Evolutionary conservation across 495 filamentous ascomycete species (phyloP), one percentile per base, ranked within the genome.

Genomic region (Tuber aestivum): DNA sequence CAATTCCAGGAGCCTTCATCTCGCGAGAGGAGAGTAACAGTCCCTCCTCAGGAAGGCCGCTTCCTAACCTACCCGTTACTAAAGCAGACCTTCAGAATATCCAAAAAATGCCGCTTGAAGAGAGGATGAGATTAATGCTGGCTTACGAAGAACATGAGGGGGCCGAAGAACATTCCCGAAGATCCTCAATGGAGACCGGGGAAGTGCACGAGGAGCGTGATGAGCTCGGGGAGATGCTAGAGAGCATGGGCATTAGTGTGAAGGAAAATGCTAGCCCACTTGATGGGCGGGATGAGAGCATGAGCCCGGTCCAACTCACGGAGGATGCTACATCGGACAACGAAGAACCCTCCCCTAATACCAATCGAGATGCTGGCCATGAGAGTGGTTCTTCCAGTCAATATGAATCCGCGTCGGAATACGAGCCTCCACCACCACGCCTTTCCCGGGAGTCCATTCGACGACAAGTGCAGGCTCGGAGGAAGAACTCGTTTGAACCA

Each of bases 371-470:
- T 42, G 74, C 74, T 5, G 74, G 70, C 56, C 50, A 27, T 27
- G 80, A 82, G 21, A 81, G 76, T n/a, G 75, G 73, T 50, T 71
- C 72, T 41, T 76, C 77, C 10, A 75, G 77, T 74, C 76, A 84
- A 85, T 74, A 85, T 85, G 70, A 84, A 80, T 76, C 83, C 82
- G 40, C 82, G 84, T 74, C 85, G 84, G 75, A 84, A 85, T 76
- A 79, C 78, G 75, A 90, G 74, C 87, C 91, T 72, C 84, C 91
- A 0, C 89, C 91, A 42, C 92, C 92, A 21, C 91, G 90, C 41
- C 95, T 97, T 81, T 97, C 95, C 45, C 89, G 95, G 35, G 95
- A 97, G 82, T 97, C 94, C 0, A 98, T 98, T 74, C 85, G 97
- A 70, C 90, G 93, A 23, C 94, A 94, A 74, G 90, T 98, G 37